Conservation (phyloP, 2,329 filamentous ascomycete genomes). For the Neobulgaria alba region DNA sequence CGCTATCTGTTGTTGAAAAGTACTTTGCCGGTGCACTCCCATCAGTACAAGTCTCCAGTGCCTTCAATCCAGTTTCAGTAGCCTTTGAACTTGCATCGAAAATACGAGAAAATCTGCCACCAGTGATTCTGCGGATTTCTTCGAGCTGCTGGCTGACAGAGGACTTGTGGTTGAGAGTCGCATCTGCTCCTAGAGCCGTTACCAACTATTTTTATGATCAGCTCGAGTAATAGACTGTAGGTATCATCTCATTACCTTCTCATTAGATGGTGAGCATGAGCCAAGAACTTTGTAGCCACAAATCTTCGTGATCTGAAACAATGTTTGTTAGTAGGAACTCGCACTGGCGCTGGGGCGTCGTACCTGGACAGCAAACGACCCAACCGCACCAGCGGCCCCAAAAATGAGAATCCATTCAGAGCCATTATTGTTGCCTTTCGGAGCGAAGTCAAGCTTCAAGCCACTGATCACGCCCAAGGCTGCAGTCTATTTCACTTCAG, state of each 20-base stretch:
- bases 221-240: conserved; percentile 15
- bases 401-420: conserved; percentile 33
- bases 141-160: conserved; percentile 27
- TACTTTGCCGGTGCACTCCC: conserved; percentile 24
- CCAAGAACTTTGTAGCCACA: conserved; percentile 33
- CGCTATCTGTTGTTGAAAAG: conserved; percentile 30
- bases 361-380: conserved; percentile 29
- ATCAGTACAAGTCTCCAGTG: conserved; percentile 19
- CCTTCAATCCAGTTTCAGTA: conserved; percentile 26
- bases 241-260: conserved; percentile 12
- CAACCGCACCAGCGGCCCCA: conserved; percentile 31
- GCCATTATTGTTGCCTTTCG: conserved; percentile 8
- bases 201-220: too few species aligned
- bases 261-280: conserved; percentile 29
- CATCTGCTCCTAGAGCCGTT: conserved; percentile 25
- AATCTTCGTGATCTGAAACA: conserved; percentile 27
- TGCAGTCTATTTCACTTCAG: conserved; percentile 26
- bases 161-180: conserved; percentile 28
- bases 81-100: conserved; percentile 29
- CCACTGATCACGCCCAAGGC: conserved; percentile 28
- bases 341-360: too few species aligned
- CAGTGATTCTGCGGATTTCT: conserved; percentile 27
- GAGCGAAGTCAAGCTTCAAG: conserved; percentile 16
- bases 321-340: too few species aligned
- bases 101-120: conserved; percentile 29